These are phyloP conservation scores for Neofusicoccum sp. DNA, from an alignment of 2,329 filamentous ascomycete species.

Conservation along the genomic window DNA sequence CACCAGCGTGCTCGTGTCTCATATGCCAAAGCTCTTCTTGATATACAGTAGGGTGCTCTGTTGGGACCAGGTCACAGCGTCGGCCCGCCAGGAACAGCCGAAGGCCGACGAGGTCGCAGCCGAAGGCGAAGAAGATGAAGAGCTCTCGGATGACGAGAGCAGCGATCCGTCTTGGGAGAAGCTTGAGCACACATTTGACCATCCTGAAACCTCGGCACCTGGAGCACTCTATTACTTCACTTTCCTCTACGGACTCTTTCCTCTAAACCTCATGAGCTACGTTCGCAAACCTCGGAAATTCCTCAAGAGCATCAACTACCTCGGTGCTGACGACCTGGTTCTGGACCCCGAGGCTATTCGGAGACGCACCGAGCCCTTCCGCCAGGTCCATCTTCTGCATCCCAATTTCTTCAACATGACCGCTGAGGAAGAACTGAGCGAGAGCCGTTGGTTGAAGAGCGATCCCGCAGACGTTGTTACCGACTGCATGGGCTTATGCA, in stretches of 20 bases:
- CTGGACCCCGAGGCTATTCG: constrained; percentile 76
- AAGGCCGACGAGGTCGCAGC: constrained; percentile 27
- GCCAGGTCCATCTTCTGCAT: constrained; percentile 71
- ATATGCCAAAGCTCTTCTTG: constrained; percentile 73
- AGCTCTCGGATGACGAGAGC: constrained; percentile 36
- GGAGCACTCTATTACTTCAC: constrained; percentile 76
- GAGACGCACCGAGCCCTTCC: constrained; percentile 71
- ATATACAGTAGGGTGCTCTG: constrained; percentile 78
- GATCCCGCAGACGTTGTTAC: constrained; percentile 78
- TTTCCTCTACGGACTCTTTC: constrained; percentile 78
- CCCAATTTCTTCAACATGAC: constrained; percentile 82
- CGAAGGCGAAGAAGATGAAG: constrained; percentile 28
- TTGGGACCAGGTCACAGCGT: constrained; percentile 59
- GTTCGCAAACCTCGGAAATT: constrained; percentile 79
- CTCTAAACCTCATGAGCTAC: constrained; percentile 83
- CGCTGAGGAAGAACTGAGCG: constrained; percentile 74
- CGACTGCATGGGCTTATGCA: constrained; percentile 71
- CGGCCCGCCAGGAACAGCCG: constrained; percentile 9
- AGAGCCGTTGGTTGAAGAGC: constrained; percentile 76
- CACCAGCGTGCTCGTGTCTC: constrained; percentile 64
- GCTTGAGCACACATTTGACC: constrained; percentile 59
- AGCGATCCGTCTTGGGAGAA: constrained; percentile 60
- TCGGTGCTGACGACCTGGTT: constrained; percentile 70
- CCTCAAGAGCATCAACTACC: constrained; percentile 68
- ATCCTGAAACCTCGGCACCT: constrained; percentile 57